phyloP scores from a whole-genome alignment of 371 early-diverging fungal species.

The Fennellomyces sp. region DNA sequence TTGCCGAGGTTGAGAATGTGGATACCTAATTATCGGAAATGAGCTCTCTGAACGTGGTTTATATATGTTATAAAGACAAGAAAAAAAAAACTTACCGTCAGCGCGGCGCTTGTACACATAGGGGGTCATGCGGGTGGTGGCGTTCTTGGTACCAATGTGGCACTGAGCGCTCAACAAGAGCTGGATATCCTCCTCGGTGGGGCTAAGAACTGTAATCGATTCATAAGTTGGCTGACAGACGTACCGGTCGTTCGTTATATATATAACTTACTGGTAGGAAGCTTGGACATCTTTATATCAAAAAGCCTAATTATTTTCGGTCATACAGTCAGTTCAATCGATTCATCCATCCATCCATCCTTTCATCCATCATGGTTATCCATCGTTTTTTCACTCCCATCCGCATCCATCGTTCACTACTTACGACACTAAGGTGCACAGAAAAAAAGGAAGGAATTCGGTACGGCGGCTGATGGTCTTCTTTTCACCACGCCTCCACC shows the following conservation, averaged over 20 bases:
- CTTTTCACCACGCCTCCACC: background rate
- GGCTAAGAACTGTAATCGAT: constrained; percentile 52
- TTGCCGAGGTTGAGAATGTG: constrained; percentile 98
- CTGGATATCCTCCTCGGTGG: constrained; percentile 90
- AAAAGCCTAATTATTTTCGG: background rate
- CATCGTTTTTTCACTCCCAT: background rate
- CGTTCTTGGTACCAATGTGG: constrained; percentile 92
- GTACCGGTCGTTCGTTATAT: background rate
- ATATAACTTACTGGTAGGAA: constrained; percentile 25
- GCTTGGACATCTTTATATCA: constrained; percentile 20
- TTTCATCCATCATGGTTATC: constrained; percentile 8
- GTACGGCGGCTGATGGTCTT: constrained; percentile 1
- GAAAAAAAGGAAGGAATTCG: constrained; percentile 3
- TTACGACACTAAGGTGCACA: constrained; percentile 4
- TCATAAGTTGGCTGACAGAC: background rate
- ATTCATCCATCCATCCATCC: constrained; percentile 4
- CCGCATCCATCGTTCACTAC: background rate
- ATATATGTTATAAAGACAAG: background rate
- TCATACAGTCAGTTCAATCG: background rate
- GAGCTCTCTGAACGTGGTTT: too few relatives aligned
- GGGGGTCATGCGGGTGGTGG: constrained; percentile 84
- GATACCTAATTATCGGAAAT: constrained; percentile 44
- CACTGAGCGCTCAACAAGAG: constrained; percentile 93
- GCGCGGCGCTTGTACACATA: constrained; percentile 94
- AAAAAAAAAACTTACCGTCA: constrained; percentile 67